Conservation (phyloP, 2,329 filamentous ascomycete genomes). For the Aspergillaceae sp. region DNA sequence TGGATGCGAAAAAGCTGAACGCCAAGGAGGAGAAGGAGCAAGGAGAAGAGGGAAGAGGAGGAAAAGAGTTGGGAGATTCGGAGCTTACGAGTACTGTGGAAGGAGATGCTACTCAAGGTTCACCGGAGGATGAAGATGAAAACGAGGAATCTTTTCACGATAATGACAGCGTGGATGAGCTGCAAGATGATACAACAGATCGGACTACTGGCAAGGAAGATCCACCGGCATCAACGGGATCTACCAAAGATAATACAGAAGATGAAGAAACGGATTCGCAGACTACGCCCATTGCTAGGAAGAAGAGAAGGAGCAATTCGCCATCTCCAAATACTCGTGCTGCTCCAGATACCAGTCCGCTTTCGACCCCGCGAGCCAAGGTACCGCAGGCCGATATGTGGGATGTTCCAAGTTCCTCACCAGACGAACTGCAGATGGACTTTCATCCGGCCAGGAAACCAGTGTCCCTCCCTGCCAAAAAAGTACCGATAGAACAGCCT, state of each 20-base stretch:
- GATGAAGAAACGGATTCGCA: background rate
- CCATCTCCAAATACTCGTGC: slow-evolving; percentile 3
- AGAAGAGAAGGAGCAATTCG: background rate
- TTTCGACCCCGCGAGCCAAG: slow-evolving; percentile 9
- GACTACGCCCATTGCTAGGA: background rate
- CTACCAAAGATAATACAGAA: background rate
- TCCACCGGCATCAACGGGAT: background rate
- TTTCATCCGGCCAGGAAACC: slow-evolving; percentile 12
- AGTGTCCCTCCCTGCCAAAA: slow-evolving; percentile 3
- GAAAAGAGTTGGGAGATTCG: background rate
- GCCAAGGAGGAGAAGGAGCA: background rate
- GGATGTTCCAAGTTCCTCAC: slow-evolving; percentile 25
- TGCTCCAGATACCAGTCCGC: slow-evolving; percentile 2
- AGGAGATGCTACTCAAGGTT: background rate
- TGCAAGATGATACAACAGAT: background rate
- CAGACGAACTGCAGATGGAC: slow-evolving; percentile 30
- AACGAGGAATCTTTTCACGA: background rate
- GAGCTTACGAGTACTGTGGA: background rate
- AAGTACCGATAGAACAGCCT: background rate
- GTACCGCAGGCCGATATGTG: slow-evolving; percentile 13
- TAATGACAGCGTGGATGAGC: background rate
- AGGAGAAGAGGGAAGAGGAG: background rate
- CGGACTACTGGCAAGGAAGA: background rate
- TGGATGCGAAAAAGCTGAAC: slow-evolving; percentile 14
- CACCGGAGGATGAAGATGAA: background rate